Evolutionary conservation across 2,329 filamentous ascomycete genomes (phyloP), one percentile per base, ranked within the genome.

Genomic region (Fusarium fracticaudum): DNA sequence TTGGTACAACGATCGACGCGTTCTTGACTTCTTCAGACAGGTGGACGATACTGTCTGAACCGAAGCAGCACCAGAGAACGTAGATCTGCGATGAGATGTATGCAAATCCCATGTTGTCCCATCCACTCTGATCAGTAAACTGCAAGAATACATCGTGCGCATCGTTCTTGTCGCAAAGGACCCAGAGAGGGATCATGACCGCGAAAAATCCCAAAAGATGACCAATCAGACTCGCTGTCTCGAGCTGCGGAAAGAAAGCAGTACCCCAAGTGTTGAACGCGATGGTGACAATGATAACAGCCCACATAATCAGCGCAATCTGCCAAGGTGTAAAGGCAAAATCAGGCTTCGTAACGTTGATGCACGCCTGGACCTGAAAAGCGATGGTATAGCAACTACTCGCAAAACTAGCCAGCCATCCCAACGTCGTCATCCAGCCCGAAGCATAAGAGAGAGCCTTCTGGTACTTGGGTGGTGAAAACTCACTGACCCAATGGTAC

Each of bases 271-370:
- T 72, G 9, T 72, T 72, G 29, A 72, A 72, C 0, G 59, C 69
- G 12, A 72, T 69, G 2, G 69, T 72, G 1, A 72, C 50, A 3
- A 72, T 10, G 9, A 72, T 72, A 5, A 72, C 69, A 9, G 69
- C 69, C 69, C 69, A 72, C 69, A 72, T 72, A 1, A 72, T 72
- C 3, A 72, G n/a, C 3, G 69, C 63, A 8, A 72, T 72, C n/a
- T 72, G 69, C 69, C 69, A 72, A 0, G 58, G 13, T 1, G 69
- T 64, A 8, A 72, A 72, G 2, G 69, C 45, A 15, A 72, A 72
- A 6, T 72, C 69, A 2, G 69, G 69, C 14, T 50, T 72, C 3
- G 69, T 72, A 7, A 72, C 69, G 17, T 72, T 72, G 2, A 72
- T 72, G 11, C 69, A 72, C 6, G 69, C 69, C 41, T 72, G 69